Percentiles rank a stretch among this genome's conserved stretches.
Conservation (phyloP, 768 basidiomycete genomes). For the Lactifluus pinguis region DNA sequence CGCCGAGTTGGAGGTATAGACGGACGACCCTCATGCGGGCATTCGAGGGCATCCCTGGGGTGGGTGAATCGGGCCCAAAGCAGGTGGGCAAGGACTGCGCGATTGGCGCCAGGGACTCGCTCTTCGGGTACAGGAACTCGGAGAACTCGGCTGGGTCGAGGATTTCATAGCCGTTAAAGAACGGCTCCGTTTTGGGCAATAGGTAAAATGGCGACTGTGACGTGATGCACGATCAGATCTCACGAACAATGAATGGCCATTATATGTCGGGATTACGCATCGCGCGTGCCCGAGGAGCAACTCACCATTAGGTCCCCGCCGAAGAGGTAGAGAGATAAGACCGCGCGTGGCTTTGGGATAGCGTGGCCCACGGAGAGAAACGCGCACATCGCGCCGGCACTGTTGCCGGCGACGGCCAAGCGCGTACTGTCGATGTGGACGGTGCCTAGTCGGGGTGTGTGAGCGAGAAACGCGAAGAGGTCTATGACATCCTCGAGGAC, state of each 20-base stretch:
- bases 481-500: slow-evolving; percentile 51
- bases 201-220: slow-evolving; percentile 45
- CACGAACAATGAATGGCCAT: background rate
- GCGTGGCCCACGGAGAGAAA: slow-evolving; percentile 51
- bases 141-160: slow-evolving; percentile 40
- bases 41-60: slow-evolving; percentile 53
- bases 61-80: slow-evolving; percentile 34
- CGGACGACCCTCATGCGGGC: slow-evolving; percentile 51
- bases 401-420: slow-evolving; percentile 47
- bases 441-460: background rate
- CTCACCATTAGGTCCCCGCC: slow-evolving; percentile 49
- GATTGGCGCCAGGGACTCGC: slow-evolving; percentile 20
- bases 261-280: background rate
- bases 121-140: slow-evolving; percentile 40
- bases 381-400: slow-evolving; percentile 56
- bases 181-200: slow-evolving; percentile 37
- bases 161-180: slow-evolving; percentile 48
- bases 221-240: background rate
- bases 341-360: slow-evolving; percentile 41
- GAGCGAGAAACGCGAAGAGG: slow-evolving; percentile 40
- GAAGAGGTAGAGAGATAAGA: slow-evolving; percentile 53
- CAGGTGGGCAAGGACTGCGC: slow-evolving; percentile 41
- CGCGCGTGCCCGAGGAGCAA: background rate
- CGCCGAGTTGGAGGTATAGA: slow-evolving; percentile 51
- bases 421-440: slow-evolving; percentile 33